Base-by-base conservation (phyloP, 148 eudicot genomes). In the Dianthus caryophyllus region DNA sequence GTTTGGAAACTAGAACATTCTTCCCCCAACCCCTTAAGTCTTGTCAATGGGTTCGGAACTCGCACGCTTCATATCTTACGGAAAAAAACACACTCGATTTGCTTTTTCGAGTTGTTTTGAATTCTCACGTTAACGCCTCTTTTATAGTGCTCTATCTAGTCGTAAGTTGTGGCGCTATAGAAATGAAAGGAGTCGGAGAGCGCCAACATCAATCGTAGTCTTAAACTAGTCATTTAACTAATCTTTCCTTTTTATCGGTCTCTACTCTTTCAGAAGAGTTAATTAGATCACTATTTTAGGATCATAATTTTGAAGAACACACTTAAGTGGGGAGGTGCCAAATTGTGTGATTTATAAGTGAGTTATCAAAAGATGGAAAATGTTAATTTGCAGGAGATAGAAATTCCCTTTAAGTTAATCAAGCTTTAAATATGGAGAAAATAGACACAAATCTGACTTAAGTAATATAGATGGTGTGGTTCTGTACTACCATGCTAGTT, bases 401-500 rank as follows among this genome's bases (percentile, higher is more conserved):
- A 31, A 31, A 36, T 48, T 29, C 21, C 25, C 24, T 64, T 29
- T 48, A 9, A 17, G 21, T 13, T 65, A 25, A 65, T 48, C 20
- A 31, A 48, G 57, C 29, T 29, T 65, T 8, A 39, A 9, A 56
- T 26, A 26, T 29, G 68, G 56, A 33, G 60, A 33, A 33, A 68
- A 56, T 55, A 39, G 52, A 68, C 36, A 68, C 25, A 65, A 48
- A 29, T 27, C 41, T 31, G 21, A 53, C 21, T 36, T n/a, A 33
- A 50, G 30, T n/a, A 6, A 22, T 31, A 30, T n/a, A n/a, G n/a
- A n/a, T n/a, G n/a, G n/a, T n/a, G 12, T 53, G 57, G 29, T 53
- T 29, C 57, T 53, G 57, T 51, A 2, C 53, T 49, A 3, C 44
- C 58, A 66, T 52, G 60, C 52, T 66, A 61, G 65, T 20, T n/a